Evolutionary conservation across 2,329 filamentous ascomycete species (phyloP), one percentile per base, ranked within the genome.

Genomic region (Botryotinia narcissicola): DNA sequence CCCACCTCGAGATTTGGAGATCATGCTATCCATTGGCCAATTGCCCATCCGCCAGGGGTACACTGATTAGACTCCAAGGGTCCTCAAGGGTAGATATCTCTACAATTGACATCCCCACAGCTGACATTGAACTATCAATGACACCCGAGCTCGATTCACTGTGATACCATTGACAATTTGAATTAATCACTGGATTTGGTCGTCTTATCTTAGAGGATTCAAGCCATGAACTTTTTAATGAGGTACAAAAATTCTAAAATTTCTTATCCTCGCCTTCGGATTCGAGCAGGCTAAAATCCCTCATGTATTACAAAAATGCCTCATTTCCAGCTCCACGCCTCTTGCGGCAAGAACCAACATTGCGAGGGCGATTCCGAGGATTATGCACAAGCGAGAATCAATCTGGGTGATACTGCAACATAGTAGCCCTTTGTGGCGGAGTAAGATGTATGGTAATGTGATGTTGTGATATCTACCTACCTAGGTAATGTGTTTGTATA

Each of bases 281-380:
- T 79, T 79, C 78, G 78, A 78, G 78, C 75, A 79, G 77, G 78
- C 77, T 73, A 78, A 78, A 78, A 78, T 78, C 10, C 70, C 70
- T 67, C 70, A 67, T 71, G 57, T 64, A 40, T 25, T 25, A 40
- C 57, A 71, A 37, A 71, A 66, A 71, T 71, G 16, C 70, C 70
- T 66, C 70, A 71, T n/a, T 29, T 16, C 66, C 66, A 69, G 66
- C 66, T 69, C 48, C 18, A 57, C 48, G 66, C 48, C 66, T 69
- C 42, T 22, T 42, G 66, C 66, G 35, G 35, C 66, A 69, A 37
- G n/a, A 69, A 42, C n/a, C n/a, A 57, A 42, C 46, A 57, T 40
- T 12, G 32, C 2, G 32, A 42, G 46, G 46, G 48, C 8, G 35
- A 42, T 68, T 42, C 64, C 37, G 66, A 48, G 48, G 37, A 8